Evolutionary conservation across 306 rosid genomes (phyloP), one percentile per base, ranked within the genome.

Genomic region (Glycine tomentella): DNA sequence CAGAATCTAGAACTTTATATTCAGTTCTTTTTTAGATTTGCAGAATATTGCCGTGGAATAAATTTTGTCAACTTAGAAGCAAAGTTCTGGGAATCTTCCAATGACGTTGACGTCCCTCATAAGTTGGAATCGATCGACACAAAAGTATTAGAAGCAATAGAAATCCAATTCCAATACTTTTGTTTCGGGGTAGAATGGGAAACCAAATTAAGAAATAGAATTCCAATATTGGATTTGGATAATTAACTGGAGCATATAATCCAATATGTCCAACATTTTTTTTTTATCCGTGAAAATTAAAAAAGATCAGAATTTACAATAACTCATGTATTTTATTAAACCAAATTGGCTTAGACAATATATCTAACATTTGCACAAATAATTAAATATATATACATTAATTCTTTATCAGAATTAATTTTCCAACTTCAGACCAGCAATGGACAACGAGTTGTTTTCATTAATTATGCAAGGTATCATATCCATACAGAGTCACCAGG

Each of bases 11-110:
- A 71, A 71, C 14, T 50, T 51, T 33, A 45, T 4, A 50, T 33
- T 70, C 61, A 51, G 4, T 33, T 50, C 25, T 31, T 50, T 51
- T 71, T 71, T 4, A 70, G 12, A 12, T 20, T 11, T 49, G 44
- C 10, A 55, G 75, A 79, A 70, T 44, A 69, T 79, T 79, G 17
- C 46, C 2, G 7, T n/a, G 25, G 25, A 69, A 69, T 36, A 4
- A 38, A 38, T 42, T 56, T 42, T 68, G 17, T n/a, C 8, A 8
- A 9, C 40, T 56, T 42, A 9, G 20, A n/a, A 25, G 49, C 55
- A n/a, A 31, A 57, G 4, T 58, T 69, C 6, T 8, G 4, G 7
- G 40, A 8, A 69, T 79, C 69, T 20, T 56, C 66, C 45, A 64
- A 34, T 56, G 36, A 57, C 16, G 11, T 53, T 6, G n/a, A 42